Percentiles rank a stretch among this genome's conserved stretches.
Conservation (phyloP, 2,329 filamentous ascomycete genomes). For the Magnaporthiopsis incrustans region DNA sequence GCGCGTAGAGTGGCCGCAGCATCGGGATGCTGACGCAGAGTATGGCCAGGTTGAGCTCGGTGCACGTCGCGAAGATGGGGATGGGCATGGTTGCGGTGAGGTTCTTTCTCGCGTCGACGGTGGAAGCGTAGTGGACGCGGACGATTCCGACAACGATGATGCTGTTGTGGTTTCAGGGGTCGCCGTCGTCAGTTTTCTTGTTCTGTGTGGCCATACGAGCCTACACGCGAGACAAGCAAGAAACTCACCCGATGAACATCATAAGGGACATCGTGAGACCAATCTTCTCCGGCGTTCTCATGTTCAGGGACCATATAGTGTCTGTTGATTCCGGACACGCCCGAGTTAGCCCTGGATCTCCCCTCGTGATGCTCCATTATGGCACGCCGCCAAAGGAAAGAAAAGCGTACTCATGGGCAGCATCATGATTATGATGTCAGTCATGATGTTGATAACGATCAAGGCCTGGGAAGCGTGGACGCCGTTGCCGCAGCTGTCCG, state of each 20-base stretch:
- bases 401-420: constrained; percentile 24
- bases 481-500: constrained; percentile 23
- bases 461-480: constrained; percentile 28
- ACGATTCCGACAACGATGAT: constrained; percentile 30
- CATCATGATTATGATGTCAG: constrained; percentile 28
- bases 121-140: constrained; percentile 28
- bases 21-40: constrained; percentile 34
- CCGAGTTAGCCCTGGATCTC: neutral
- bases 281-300: constrained; percentile 26
- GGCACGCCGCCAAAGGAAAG: too few relatives aligned
- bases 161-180: constrained; percentile 13
- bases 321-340: neutral
- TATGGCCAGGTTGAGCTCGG: constrained; percentile 32
- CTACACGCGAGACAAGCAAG: too few relatives aligned
- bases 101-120: constrained; percentile 26
- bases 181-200: neutral
- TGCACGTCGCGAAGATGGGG: constrained; percentile 29
- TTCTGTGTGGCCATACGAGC: too few relatives aligned
- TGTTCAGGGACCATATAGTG: constrained; percentile 28
- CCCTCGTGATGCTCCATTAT: too few relatives aligned
- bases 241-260: constrained; percentile 26
- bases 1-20: constrained; percentile 16
- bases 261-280: constrained; percentile 28
- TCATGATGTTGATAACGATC: constrained; percentile 28
- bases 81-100: constrained; percentile 31